Evolutionary conservation across 75 land plant genomes (phyloP), one percentile per base, ranked within the genome.

Genomic region (Selaginella tamariscina): DNA sequence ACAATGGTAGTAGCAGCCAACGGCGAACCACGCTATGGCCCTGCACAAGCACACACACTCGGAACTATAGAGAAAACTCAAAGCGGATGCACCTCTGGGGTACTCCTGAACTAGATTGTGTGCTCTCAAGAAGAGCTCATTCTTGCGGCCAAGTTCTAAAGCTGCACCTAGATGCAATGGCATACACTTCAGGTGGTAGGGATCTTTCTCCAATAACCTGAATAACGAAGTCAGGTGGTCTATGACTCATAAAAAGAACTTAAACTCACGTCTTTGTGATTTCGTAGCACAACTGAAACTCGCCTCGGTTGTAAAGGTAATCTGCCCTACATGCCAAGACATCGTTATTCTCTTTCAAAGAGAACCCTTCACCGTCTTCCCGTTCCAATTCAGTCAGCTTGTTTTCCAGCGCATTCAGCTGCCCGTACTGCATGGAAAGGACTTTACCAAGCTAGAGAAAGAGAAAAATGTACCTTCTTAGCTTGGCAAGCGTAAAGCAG

Each of bases 11-110:
- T 94, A 94, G 80, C 98, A 94, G 9, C 98, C 98, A 44, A 94
- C 91, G 62, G 98, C 98, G 79, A 94, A 94, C 98, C 98, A 94
- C 33, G 98, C 80, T 65, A 94, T 69, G 33, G 98, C 88, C 72
- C 98, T 93, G 80, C 21, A 80, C 49, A 39, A 5, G 15, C 49
- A 39, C 5, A 39, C 49, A n/a, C n/a, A n/a, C n/a, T n/a, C n/a
- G n/a, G n/a, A n/a, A n/a, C n/a, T n/a, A n/a, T n/a, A n/a, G n/a
- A n/a, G n/a, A n/a, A n/a, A n/a, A n/a, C n/a, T n/a, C n/a, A n/a
- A n/a, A n/a, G n/a, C n/a, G n/a, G n/a, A n/a, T n/a, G n/a, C n/a
- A 5, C 15, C 15, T 5, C 5, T 15, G 15, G 49, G 49, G 78
- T 94, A 94, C 63, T 94, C 95, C 64, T 87, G 89, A 29, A 94